phyloP scores from a whole-genome alignment of 2,329 filamentous ascomycete species.

The Stagonosporopsis tanaceti region DNA sequence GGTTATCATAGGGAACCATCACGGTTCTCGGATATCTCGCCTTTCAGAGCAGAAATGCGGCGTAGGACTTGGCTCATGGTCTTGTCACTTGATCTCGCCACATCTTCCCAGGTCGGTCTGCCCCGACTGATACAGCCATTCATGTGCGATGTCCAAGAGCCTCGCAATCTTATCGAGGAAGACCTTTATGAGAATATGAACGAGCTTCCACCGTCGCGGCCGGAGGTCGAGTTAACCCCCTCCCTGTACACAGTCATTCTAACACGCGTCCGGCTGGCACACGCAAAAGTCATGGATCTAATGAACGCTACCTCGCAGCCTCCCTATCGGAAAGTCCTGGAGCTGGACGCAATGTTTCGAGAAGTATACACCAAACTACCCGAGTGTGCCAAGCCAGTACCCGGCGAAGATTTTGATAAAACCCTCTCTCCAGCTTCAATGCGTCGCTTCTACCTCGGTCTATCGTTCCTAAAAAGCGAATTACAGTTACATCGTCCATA shows the following conservation, averaged over 20 bases:
- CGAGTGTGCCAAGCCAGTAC: conserved; percentile 22
- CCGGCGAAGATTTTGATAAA: conserved; percentile 23
- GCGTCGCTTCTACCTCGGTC: conserved; percentile 40
- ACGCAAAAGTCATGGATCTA: conserved; percentile 41
- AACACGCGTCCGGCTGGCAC: conserved; percentile 33
- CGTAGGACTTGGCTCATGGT: conserved; percentile 68
- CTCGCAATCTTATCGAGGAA: conserved; percentile 52
- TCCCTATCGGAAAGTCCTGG: conserved; percentile 39
- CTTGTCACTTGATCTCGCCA: conserved; percentile 49
- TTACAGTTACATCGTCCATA: conserved; percentile 50
- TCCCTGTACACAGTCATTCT: conserved; percentile 38
- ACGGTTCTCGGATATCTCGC: conserved; percentile 51
- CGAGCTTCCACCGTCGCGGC: conserved; percentile 40
- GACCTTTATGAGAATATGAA: conserved; percentile 51
- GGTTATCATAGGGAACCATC: conserved; percentile 55
- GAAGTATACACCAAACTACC: conserved; percentile 35
- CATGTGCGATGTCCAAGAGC: conserved; percentile 51
- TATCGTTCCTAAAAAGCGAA: conserved; percentile 44
- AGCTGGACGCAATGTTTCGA: conserved; percentile 37
- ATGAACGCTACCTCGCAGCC: conserved; percentile 37
- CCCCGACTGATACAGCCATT: conserved; percentile 49
- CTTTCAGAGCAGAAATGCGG: conserved; percentile 67
- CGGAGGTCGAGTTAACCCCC: conserved; percentile 38
- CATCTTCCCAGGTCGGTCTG: conserved; percentile 50
- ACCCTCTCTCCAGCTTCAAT: conserved; percentile 28